Evolutionary conservation across 2,329 filamentous ascomycete genomes (phyloP).

Genomic region (Botrytis medusae): DNA sequence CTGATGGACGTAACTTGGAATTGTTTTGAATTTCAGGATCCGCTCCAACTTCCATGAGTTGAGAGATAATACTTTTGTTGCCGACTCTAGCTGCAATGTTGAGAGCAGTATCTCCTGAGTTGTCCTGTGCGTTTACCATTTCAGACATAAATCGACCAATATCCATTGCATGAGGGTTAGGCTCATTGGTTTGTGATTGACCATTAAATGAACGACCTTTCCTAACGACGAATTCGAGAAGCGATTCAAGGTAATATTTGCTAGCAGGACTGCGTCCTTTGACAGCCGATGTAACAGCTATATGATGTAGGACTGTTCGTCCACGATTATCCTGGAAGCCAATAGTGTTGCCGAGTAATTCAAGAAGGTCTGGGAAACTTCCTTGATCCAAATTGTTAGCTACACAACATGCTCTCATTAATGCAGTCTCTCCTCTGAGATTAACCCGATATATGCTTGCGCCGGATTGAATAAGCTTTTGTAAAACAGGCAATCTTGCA

Average conservation of each 20-base stretch:
- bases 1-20: constrained; percentile 82
- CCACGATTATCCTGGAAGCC: constrained; percentile 88
- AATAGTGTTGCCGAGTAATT: constrained; percentile 85
- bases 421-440: constrained; percentile 81
- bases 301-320: constrained; percentile 91
- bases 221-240: constrained; percentile 91
- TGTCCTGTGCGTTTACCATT: constrained; percentile 94
- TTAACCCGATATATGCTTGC: constrained; percentile 89
- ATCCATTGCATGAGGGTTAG: constrained; percentile 56
- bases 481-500: constrained; percentile 78
- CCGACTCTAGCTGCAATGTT: constrained; percentile 92
- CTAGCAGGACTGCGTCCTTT: constrained; percentile 89
- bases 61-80: constrained; percentile 93
- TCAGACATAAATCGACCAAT: constrained; percentile 94
- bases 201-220: constrained; percentile 67
- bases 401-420: constrained; percentile 89
- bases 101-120: constrained; percentile 89
- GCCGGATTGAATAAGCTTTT: constrained; percentile 77
- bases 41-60: constrained; percentile 90
- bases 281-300: constrained; percentile 92
- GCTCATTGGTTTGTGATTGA: constrained; percentile 43
- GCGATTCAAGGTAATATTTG: constrained; percentile 91
- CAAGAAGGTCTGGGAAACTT: constrained; percentile 86
- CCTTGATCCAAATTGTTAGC: constrained; percentile 92
- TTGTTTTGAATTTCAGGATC: constrained; percentile 91